phyloP scores from a whole-genome alignment of 2,329 filamentous ascomycete species.

The Fusarium algeriense region DNA sequence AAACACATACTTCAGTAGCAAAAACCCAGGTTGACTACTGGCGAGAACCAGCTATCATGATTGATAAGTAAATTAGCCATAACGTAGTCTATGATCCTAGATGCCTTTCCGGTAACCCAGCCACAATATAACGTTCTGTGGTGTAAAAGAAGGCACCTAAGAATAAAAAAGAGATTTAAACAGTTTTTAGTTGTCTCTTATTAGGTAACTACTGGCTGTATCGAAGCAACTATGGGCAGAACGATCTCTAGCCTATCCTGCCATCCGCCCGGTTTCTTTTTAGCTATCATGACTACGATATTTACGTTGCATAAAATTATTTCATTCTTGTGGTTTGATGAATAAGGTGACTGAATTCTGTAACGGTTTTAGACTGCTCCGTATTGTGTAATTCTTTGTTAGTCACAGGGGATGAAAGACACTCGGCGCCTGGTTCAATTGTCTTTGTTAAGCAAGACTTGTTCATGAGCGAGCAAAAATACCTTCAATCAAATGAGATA shows the following conservation, averaged over 20 bases:
- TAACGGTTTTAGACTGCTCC: background rate
- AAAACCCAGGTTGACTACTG: background rate
- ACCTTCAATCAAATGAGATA: background rate
- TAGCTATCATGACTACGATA: too few relatives aligned
- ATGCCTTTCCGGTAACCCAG: too few relatives aligned
- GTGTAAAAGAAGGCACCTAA: background rate
- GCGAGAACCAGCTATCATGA: too few relatives aligned
- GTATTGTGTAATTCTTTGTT: background rate
- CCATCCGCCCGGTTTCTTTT: background rate
- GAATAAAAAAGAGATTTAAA: background rate
- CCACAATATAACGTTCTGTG: accelerated
- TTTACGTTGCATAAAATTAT: background rate
- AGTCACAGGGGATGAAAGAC: background rate
- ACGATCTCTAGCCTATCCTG: background rate
- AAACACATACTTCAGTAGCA: background rate
- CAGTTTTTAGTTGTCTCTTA: background rate
- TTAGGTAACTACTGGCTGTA: background rate
- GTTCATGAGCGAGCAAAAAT: background rate
- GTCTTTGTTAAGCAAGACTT: slow-evolving; percentile 3
- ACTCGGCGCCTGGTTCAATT: background rate
- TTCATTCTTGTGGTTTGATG: background rate
- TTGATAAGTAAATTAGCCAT: too few relatives aligned
- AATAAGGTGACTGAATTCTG: background rate
- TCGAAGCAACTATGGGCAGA: too few relatives aligned
- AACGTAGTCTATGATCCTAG: too few relatives aligned